Evolutionary conservation across 116 monocot species (phyloP), one percentile per base, ranked within the genome.

Genomic region (Dioscorea cayenensis): DNA sequence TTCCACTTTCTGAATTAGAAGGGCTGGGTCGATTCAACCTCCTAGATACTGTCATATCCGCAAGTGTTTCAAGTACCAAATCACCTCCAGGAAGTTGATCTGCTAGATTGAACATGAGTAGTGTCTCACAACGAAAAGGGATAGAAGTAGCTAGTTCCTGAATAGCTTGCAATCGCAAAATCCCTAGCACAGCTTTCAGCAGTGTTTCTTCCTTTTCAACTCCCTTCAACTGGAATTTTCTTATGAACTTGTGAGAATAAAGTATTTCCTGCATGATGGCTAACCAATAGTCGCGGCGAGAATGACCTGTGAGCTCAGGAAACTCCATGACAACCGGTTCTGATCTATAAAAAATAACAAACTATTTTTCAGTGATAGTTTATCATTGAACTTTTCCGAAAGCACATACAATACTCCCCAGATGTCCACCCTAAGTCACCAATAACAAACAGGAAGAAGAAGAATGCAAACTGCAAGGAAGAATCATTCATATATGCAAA

Each of bases 81-180:
- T 99, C 94, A 65, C 99, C 99, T 75, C 99, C 94, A 62, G 94
- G 91, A 80, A 99, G 91, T 70, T 99, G 83, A 70, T 99, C 88
- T n/a, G 83, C 72, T 43, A 94, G 87, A 82, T 85, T 99, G 80
- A 99, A 99, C 88, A 94, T 94, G 22, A 99, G 82, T 75, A 91
- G 87, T 29, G 78, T 63, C 72, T 99, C 89, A 76, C 60, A 82
- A 21, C 67, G 75, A 36, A 84, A 70, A 66, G 86, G 74, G 59
- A 70, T 66, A 64, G 76, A 71, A 75, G 84, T 66, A 36, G 65
- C 69, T 69, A 87, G 65, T 49, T 99, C 94, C 63, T 82, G 80
- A 70, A 99, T 74, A 76, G 94, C 91, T 82, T 99, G 94, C 50
- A 94, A 72, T 11, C 99, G 84, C 51, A 99, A 79, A 81, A 99